Evolutionary conservation across 2,329 filamentous ascomycete genomes (phyloP).

Genomic region (Allantophomopsis cytisporea): DNA sequence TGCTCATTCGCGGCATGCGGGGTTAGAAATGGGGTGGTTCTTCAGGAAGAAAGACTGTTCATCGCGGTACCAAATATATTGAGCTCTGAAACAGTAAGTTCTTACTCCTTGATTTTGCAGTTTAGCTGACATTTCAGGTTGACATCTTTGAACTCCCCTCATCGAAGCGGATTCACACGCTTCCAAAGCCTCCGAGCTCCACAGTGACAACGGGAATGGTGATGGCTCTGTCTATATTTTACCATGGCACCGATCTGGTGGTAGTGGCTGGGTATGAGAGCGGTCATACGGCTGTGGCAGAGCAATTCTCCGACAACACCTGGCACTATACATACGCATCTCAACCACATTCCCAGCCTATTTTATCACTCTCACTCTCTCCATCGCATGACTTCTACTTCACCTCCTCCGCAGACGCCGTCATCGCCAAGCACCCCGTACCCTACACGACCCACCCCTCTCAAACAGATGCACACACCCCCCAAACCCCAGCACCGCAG

Average conservation of each 20-base stretch:
- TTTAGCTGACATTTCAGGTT: conserved; percentile 26
- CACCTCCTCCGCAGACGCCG: conserved; percentile 71
- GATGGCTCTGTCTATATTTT: conserved; percentile 63
- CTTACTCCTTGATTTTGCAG: conserved; percentile 3
- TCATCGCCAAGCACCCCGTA: conserved; percentile 65
- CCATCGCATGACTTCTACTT: conserved; percentile 45
- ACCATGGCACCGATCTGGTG: conserved; percentile 34
- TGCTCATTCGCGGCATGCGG: conserved; percentile 56
- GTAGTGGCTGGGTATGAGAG: conserved; percentile 77
- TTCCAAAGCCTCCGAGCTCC: conserved; percentile 25
- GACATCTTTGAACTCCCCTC: conserved; percentile 77
- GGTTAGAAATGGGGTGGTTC: neutral
- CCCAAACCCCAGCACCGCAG: conserved; percentile 2
- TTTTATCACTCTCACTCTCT: conserved; percentile 56
- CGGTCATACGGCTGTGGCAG: conserved; percentile 56
- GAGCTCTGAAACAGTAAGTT: conserved; percentile 51
- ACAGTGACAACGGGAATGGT: conserved; percentile 58
- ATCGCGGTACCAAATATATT: conserved; percentile 73
- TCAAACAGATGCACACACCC: neutral
- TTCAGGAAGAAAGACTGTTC: conserved; percentile 32
- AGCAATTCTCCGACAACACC: conserved; percentile 28
- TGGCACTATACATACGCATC: conserved; percentile 48
- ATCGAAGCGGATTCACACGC: conserved; percentile 50
- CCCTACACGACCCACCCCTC: conserved; percentile 16
- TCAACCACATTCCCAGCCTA: conserved; percentile 63